Conservation (phyloP, 345 rosid species). For the Linum lewisii region DNA sequence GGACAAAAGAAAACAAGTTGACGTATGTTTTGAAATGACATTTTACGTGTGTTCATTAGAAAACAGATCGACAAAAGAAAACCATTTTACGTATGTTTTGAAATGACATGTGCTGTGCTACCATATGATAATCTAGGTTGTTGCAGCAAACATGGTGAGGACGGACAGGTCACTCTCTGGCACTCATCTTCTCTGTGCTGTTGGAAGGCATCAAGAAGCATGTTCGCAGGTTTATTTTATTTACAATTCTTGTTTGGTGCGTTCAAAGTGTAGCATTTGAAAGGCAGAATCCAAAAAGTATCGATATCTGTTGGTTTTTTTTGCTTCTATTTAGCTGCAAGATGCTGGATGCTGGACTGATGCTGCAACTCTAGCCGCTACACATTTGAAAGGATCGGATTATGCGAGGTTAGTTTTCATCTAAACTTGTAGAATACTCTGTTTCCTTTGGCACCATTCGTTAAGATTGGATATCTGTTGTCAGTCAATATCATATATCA, state of each 20-base stretch:
- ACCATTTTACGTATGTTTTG: conserved; percentile 4
- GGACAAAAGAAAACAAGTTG: background rate
- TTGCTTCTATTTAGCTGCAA: conserved; percentile 44
- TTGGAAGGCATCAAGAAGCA: conserved; percentile 96
- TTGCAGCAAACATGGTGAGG: conserved; percentile 96
- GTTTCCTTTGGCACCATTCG: background rate
- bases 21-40: conserved; percentile 5
- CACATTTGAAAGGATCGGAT: conserved; percentile 92
- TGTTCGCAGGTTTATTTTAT: conserved; percentile 79
- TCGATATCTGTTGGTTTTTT: background rate
- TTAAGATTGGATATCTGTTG: too few relatives aligned
- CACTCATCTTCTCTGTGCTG: conserved; percentile 94
- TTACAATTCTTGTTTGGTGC: background rate
- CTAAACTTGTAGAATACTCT: background rate
- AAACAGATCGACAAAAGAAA: background rate
- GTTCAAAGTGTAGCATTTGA: background rate
- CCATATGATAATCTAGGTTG: conserved; percentile 43
- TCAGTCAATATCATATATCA: too few relatives aligned
- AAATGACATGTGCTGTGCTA: conserved; percentile 8
- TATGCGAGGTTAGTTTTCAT: conserved; percentile 53
- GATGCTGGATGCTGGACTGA: conserved; percentile 99
- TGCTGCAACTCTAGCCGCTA: conserved; percentile 96
- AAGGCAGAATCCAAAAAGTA: background rate
- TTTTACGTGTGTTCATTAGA: background rate
- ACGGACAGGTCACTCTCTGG: conserved; percentile 83